These are phyloP conservation scores for Phytophthora pistaciae DNA, from an alignment of 352 stramenopile genomes.

Conservation along the genomic window DNA sequence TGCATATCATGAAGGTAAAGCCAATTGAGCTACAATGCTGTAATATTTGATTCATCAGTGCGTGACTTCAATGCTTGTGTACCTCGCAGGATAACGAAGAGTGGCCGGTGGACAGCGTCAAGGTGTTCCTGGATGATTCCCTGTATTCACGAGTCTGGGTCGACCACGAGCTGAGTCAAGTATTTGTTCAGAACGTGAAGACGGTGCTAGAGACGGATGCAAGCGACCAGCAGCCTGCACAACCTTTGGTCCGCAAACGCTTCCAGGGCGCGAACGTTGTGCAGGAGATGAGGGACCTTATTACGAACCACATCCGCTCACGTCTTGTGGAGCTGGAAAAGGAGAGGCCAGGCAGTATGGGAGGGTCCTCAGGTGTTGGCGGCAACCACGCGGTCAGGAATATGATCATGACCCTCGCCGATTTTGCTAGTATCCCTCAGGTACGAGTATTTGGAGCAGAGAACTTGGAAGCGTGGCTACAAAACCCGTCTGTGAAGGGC, in stretches of 20 bases:
- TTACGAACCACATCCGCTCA: conserved; percentile 73
- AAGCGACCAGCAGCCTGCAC: conserved; percentile 19
- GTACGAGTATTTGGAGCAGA: conserved; percentile 74
- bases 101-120: conserved; percentile 86
- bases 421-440: conserved; percentile 70
- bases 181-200: conserved; percentile 86
- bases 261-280: conserved; percentile 53
- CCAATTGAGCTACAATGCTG: not conserved
- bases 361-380: conserved; percentile 29
- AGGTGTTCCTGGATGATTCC: conserved; percentile 89
- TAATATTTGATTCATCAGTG: not conserved
- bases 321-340: conserved; percentile 78
- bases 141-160: conserved; percentile 86
- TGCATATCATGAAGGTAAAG: conserved; percentile 70
- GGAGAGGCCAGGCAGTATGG: conserved; percentile 45
- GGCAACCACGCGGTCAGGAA: conserved; percentile 71
- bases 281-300: conserved; percentile 67
- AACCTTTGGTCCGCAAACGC: conserved; percentile 49
- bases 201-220: conserved; percentile 52
- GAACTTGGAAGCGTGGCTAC: conserved; percentile 82
- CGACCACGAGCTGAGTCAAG: conserved; percentile 80
- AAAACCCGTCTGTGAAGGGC: conserved; percentile 82
- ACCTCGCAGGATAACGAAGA: conserved; percentile 44
- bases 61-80: not conserved
- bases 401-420: conserved; percentile 79